Base-by-base conservation (phyloP, 352 stramenopile species). In the Globisporangium spiculum region DNA sequence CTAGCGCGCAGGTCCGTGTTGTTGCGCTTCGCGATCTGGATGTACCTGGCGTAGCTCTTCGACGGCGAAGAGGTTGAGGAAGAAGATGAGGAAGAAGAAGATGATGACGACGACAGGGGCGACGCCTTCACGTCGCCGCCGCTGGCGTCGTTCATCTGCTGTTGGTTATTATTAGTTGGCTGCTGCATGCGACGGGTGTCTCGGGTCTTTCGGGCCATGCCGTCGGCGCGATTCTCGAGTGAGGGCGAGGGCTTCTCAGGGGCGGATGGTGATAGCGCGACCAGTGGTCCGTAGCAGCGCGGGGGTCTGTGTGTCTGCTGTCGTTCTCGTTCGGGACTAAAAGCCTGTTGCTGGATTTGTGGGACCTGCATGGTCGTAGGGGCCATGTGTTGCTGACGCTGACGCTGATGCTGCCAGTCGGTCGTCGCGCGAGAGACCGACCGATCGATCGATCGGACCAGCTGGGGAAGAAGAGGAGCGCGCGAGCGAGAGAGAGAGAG, bases 1-100 rank as follows among this genome's bases (percentile, higher is more conserved):
- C 66, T 71, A n/a, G 41, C 38, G 66, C 66, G 66, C 34, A 48
- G 66, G 26, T 70, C 41, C 24, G n/a, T 41, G 46, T 36, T 55
- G 22, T 30, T 56, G 32, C 26, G 60, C 60, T 71, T 71, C 3
- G 66, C 66, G 2, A 54, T 32, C 38, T 59, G 16, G n/a, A 67
- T 52, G 53, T 64, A 67, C 30, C 57, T 63, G 36, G 52, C 22
- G 44, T 64, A 71, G 30, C 52, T 71, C 10, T 27, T 41, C 5
- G 50, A 30, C 26, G 8, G 20, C 7, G 44, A 60, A 10, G 60
- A 62, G 5, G 55, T 10, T n/a, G 24, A 30, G n/a, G 36, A 38
- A 3, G 32, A 34, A 30, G 58, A 63, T 14, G 38, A n/a, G 1
- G 58, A 38, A 10, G 38, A 53, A 0, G 58, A 66, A 8, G 50